These are phyloP conservation scores for Penicillium macrosclerotiorum DNA, from an alignment of 495 filamentous ascomycete species.

Conservation along the genomic window DNA sequence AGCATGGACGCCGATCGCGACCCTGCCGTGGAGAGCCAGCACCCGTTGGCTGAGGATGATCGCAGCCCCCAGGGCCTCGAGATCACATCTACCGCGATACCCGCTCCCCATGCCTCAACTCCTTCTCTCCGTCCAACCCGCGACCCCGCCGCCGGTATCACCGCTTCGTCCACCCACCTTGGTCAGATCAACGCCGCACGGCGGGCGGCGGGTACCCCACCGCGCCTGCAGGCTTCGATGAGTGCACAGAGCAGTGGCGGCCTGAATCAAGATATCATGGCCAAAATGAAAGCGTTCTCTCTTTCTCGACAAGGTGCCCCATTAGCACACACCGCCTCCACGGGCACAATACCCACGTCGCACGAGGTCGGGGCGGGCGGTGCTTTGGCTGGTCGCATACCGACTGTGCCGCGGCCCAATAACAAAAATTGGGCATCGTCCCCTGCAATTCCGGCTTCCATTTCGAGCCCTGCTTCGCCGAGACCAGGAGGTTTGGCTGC, in stretches of 20 bases:
- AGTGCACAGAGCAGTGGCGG: constrained; percentile 53
- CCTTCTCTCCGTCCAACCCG: constrained; percentile 29
- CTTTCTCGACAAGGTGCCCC: constrained; percentile 59
- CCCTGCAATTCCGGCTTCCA: constrained; percentile 35
- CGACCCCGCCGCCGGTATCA: constrained; percentile 52
- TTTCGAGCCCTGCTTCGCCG: constrained; percentile 29
- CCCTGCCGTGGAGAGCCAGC: constrained; percentile 12
- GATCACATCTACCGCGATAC: not conserved
- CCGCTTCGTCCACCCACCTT: constrained; percentile 72
- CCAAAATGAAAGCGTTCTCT: constrained; percentile 76
- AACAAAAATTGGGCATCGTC: constrained; percentile 52
- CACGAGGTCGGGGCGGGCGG: constrained; percentile 26
- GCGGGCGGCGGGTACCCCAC: constrained; percentile 45
- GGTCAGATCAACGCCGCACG: constrained; percentile 81
- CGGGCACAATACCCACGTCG: constrained; percentile 33
- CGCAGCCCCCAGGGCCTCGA: constrained; percentile 17
- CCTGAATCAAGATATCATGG: constrained; percentile 76
- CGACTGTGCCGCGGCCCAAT: constrained; percentile 36
- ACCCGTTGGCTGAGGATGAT: constrained; percentile 32
- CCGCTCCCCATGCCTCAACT: constrained; percentile 15
- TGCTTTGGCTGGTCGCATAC: constrained; percentile 38
- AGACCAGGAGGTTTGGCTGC: constrained; percentile 53
- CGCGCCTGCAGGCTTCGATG: constrained; percentile 49
- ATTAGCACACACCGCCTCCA: constrained; percentile 33
- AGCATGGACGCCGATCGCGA: constrained; percentile 20